Conservation (phyloP, 495 filamentous ascomycete species). For the Gamarada debralockiae region DNA sequence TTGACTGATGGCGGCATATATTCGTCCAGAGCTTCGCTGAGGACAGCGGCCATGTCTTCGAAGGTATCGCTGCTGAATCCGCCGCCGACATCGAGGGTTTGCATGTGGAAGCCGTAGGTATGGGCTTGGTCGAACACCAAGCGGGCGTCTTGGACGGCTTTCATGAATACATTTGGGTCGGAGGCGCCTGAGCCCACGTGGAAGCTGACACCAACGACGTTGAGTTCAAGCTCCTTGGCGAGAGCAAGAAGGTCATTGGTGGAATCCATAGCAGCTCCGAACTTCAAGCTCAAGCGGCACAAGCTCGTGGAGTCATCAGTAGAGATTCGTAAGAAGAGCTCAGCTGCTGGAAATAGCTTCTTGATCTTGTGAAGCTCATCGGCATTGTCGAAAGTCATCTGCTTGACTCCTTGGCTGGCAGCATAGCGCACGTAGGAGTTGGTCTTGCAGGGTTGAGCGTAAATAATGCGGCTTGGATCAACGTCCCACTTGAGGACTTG, state of each 20-base stretch:
- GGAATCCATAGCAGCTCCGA: conserved; percentile 82
- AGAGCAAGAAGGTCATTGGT: conserved; percentile 74
- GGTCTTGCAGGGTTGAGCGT: conserved; percentile 98
- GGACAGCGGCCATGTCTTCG: conserved; percentile 80
- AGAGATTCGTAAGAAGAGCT: conserved; percentile 88
- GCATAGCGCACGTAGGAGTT: conserved; percentile 95
- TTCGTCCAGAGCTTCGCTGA: conserved; percentile 74
- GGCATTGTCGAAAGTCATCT: conserved; percentile 99
- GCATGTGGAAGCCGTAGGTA: conserved; percentile 71
- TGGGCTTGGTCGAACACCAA: conserved; percentile 85
- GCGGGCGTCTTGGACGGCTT: conserved; percentile 85
- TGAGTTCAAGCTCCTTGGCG: conserved; percentile 84
- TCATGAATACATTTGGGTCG: conserved; percentile 81
- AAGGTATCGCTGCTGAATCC: conserved; percentile 88
- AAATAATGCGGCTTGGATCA: conserved; percentile 92
- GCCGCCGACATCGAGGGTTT: conserved; percentile 90
- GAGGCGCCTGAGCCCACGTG: conserved; percentile 95
- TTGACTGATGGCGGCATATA: conserved; percentile 83
- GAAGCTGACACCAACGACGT: conserved; percentile 95
- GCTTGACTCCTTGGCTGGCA: conserved; percentile 76
- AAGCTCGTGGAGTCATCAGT: conserved; percentile 94
- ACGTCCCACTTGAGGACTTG: conserved; percentile 80
- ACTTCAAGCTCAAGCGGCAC: conserved; percentile 94
- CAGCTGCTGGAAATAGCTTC: conserved; percentile 79
- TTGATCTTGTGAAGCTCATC: conserved; percentile 99